Conservation (phyloP, 805 yeast species). For the Barnettozyma populi region DNA sequence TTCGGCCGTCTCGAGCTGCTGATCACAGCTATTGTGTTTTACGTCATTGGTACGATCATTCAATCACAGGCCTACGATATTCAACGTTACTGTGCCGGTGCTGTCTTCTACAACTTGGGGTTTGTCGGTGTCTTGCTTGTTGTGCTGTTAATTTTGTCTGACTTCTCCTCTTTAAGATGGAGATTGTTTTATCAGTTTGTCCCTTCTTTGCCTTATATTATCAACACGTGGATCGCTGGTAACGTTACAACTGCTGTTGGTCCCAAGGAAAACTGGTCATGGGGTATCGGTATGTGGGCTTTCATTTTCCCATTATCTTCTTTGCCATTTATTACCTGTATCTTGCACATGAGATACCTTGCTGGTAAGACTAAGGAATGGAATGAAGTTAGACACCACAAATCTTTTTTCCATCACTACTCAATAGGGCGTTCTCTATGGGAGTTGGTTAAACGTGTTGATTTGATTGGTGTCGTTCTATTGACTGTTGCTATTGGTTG, state of each 20-base stretch:
- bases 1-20: slow-evolving; percentile 58
- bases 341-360: slow-evolving; percentile 48
- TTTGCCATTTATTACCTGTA: slow-evolving; percentile 51
- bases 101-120: slow-evolving; percentile 49
- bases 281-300: slow-evolving; percentile 82
- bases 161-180: slow-evolving; percentile 65
- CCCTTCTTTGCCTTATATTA: slow-evolving; percentile 67
- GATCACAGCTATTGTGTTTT: slow-evolving; percentile 45
- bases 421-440: slow-evolving; percentile 29
- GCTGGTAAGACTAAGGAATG: slow-evolving; percentile 53
- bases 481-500: slow-evolving; percentile 55
- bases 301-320: slow-evolving; percentile 63
- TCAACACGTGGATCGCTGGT: slow-evolving; percentile 77
- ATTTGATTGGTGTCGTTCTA: slow-evolving; percentile 55
- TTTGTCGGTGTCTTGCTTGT: slow-evolving; percentile 59
- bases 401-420: slow-evolving; percentile 33
- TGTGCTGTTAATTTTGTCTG: slow-evolving; percentile 55
- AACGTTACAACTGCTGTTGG: slow-evolving; percentile 39
- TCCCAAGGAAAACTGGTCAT: slow-evolving; percentile 44
- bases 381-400: slow-evolving; percentile 35
- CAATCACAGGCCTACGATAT: slow-evolving; percentile 57
- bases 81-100: slow-evolving; percentile 58
- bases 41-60: slow-evolving; percentile 58
- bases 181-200: slow-evolving; percentile 59
- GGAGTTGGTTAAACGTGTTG: slow-evolving; percentile 57